Evolutionary conservation across 257 asterid species (phyloP), one percentile per base, ranked within the genome.

Genomic region (Linaria vulgaris): DNA sequence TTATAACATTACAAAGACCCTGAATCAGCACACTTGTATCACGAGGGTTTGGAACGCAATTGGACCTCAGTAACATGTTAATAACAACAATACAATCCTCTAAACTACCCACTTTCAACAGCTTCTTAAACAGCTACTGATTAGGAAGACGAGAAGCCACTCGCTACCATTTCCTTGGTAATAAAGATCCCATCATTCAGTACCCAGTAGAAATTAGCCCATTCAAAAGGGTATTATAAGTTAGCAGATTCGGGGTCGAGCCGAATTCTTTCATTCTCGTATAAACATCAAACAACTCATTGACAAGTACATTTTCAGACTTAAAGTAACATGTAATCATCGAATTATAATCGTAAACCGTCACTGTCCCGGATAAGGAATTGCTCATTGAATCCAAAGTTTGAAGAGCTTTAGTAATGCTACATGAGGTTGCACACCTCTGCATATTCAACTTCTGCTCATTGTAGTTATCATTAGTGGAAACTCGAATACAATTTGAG

Each of bases 381-480:
- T 22, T 51, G 71, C 74, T 81, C 88, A 79, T 81, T 21, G 52
- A 39, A 61, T 64, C 49, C 59, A 83, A 76, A 38, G 74, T 57
- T 59, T 79, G 80, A 11, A 73, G 48, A 30, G 88, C 88, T 67
- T 78, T 62, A 27, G 24, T 43, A 25, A 81, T 69, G 72, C 73
- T 59, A n/a, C 88, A 85, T 19, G 83, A 65, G 23, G 69, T 39
- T 56, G 88, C 91, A 55, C 76, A 63, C 22, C 63, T 61, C 73
- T 70, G 88, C 84, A 83, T 75, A 66, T 62, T 75, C 12, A 23
- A 75, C n/a, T n/a, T n/a, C n/a, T n/a, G n/a, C n/a, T n/a, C n/a
- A n/a, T n/a, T n/a, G n/a, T n/a, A n/a, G n/a, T n/a, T n/a, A n/a
- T n/a, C n/a, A n/a, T n/a, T n/a, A n/a, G n/a, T n/a, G n/a, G n/a